Base-by-base conservation (phyloP, 2,329 filamentous ascomycete species). In the Colletotrichum tabaci region DNA sequence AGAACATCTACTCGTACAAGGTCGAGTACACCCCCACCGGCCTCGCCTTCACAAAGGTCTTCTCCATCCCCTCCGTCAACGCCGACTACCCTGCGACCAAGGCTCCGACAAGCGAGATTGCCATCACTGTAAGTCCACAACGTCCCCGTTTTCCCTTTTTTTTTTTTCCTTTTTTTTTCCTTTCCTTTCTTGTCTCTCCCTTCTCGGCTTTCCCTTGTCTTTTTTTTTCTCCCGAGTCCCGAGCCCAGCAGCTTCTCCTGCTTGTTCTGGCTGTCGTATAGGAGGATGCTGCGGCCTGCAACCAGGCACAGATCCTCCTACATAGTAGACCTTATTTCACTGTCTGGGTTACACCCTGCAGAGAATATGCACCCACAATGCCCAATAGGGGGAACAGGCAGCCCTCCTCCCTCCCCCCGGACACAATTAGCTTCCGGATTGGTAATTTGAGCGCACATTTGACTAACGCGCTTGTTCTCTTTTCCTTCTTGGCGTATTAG, bases 1-100 rank as follows among this genome's bases (percentile, higher is more conserved):
- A 75, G 58, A 71, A 67, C 21, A 62, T 75, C 12, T 74, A 74
- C 58, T 75, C 74, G n/a, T 75, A 75, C 73, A 66, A 66, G 40
- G 74, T 75, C 60, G 72, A 73, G 40, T 74, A 74, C 64, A 71
- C 38, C 8, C 67, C 65, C 30, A 58, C 73, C n/a, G 74, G 74
- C 12, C 58, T 75, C n/a, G 57, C 73, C 10, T 75, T 74, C 46
- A 74, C 73, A n/a, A 74, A 74, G 57, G 63, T 75, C 57, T 75
- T 67, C 44, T 66, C 67, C 56, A 73, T 73, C 12, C 64, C 74
- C 26, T 71, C 73, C 13, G 52, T 73, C 40, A 64, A 70, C 70
- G 66, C 60, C 15, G 49, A 57, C n/a, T 63, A 74, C 30, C 67
- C 74, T 23, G 61, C 62, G 1, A 73, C 66, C n/a, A 73, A 67